Conservation (phyloP, 164 flowering plant genomes). For the Vitis cinerea region DNA sequence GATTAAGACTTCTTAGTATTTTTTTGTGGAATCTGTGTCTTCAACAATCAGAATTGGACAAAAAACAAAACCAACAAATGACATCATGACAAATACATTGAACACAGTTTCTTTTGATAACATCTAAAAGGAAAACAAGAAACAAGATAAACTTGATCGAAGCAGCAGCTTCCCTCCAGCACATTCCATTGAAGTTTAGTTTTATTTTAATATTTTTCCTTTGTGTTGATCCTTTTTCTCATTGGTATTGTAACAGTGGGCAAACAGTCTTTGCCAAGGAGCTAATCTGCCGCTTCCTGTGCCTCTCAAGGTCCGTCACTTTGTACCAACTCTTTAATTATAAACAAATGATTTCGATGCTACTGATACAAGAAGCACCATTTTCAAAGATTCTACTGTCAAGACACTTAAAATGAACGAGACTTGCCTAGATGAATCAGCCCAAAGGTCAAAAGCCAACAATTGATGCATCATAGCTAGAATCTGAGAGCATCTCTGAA, state of each 20-base stretch:
- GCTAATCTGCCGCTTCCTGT: constrained; percentile 73
- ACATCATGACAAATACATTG: no score
- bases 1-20: no score
- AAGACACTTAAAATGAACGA: background rate
- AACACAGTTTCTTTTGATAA: no score
- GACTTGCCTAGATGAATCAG: background rate
- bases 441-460: no score
- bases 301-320: constrained; percentile 64
- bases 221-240: background rate
- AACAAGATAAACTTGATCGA: no score
- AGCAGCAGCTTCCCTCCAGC: no score
- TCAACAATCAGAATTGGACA: no score
- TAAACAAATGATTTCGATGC: background rate
- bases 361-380: background rate
- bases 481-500: no score
- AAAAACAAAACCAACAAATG: no score
- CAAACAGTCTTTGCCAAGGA: constrained; percentile 87
- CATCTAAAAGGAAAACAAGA: no score
- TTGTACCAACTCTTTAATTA: background rate
- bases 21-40: no score
- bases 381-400: background rate
- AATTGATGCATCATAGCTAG: no score
- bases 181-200: background rate
- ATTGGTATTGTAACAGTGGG: constrained; percentile 56
- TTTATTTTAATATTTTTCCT: background rate